phyloP scores from a whole-genome alignment of 2,329 filamentous ascomycete species.

The Shiraia sp. region DNA sequence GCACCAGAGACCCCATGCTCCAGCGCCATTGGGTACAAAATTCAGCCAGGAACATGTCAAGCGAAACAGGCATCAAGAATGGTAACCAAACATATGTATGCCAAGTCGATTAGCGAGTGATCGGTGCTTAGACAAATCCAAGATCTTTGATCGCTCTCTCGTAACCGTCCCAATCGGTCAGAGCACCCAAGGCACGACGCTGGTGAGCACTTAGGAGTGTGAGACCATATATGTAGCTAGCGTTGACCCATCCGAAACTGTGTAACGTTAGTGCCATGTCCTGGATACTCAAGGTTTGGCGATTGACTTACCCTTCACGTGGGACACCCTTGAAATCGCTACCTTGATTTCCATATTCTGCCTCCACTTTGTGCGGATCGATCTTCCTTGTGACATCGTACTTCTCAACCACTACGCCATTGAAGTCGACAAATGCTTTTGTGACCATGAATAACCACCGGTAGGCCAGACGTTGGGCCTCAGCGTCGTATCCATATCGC shows the following conservation, averaged over 20 bases:
- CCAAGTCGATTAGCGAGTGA: no score
- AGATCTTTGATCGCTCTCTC: constrained; percentile 62
- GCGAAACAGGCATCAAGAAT: no score
- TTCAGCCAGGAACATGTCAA: no score
- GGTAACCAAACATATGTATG: no score
- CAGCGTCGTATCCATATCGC: constrained; percentile 88
- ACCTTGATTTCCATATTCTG: constrained; percentile 97
- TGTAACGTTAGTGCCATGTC: constrained; percentile 24
- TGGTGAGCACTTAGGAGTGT: constrained; percentile 88
- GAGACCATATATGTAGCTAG: constrained; percentile 92
- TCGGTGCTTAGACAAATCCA: constrained; percentile 26
- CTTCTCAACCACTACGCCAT: constrained; percentile 97
- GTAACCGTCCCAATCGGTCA: constrained; percentile 86
- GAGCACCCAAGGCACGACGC: constrained; percentile 81
- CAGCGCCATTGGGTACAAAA: no score
- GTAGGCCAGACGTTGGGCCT: constrained; percentile 87
- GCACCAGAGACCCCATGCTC: no score
- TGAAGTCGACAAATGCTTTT: constrained; percentile 97
- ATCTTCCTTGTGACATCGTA: constrained; percentile 92
- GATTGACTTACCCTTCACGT: constrained; percentile 80
- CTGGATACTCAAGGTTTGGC: background rate
- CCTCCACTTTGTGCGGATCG: constrained; percentile 91
- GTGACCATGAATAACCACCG: constrained; percentile 99
- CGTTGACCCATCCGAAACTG: constrained; percentile 98
- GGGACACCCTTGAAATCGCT: constrained; percentile 93